phyloP scores from a whole-genome alignment of 75 land plant genomes.

The Sequoiadendron giganteum region DNA sequence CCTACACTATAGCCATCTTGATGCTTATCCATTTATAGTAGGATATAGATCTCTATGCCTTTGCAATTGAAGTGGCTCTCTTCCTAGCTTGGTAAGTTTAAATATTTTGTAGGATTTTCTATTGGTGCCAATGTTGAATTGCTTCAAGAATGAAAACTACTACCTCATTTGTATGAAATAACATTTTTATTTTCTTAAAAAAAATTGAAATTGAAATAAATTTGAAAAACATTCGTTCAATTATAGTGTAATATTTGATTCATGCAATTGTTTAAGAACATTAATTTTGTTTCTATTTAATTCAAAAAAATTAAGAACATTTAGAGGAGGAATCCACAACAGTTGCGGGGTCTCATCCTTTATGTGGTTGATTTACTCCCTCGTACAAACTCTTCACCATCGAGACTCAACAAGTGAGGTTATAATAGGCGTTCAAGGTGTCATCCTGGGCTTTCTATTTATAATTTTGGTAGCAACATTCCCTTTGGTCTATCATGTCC shows the following conservation, averaged over 20 bases:
- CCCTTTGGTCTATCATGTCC: slow-evolving; percentile 46
- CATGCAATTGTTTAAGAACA: neutral
- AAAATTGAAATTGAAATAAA: neutral
- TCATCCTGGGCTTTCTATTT: slow-evolving; percentile 37
- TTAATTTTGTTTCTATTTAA: neutral
- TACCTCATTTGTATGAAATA: neutral
- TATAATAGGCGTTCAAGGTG: slow-evolving; percentile 12
- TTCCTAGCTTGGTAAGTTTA: neutral
- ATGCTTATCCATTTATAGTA: neutral
- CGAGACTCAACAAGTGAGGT: slow-evolving; percentile 17
- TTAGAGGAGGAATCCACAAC: no score
- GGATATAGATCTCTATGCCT: neutral
- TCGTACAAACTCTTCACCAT: slow-evolving; percentile 27
- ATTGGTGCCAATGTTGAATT: neutral
- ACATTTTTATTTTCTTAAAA: neutral
- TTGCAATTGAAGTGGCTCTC: neutral
- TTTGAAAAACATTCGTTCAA: neutral
- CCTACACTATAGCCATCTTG: neutral
- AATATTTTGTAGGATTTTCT: neutral
- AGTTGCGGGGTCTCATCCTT: no score
- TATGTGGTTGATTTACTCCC: slow-evolving; percentile 49
- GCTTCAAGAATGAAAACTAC: neutral
- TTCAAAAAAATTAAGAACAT: neutral
- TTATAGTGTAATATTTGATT: neutral
- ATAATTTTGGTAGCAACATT: slow-evolving; percentile 47